Evolutionary conservation across 306 rosid genomes (phyloP), one percentile per base, ranked within the genome.

Genomic region (Amphicarpaea edgeworthii): DNA sequence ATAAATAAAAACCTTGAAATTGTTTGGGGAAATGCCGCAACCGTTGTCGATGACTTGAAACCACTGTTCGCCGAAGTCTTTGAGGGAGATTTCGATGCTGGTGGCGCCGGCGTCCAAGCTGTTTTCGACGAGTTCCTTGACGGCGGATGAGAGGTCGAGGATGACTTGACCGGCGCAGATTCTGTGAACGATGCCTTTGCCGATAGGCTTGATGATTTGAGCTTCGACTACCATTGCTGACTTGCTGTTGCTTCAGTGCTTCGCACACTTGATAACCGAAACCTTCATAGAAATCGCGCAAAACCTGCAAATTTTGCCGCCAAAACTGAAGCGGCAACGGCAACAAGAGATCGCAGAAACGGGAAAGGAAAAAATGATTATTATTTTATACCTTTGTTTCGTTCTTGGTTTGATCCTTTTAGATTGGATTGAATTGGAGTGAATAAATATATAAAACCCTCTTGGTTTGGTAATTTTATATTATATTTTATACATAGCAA

Each of bases 81-180:
- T 90, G 72, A 95, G 87, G 4, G 90, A 15, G 68, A 95, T 88
- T 77, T 92, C 98, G 70, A 95, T 79, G 90, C 85, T 61, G 67
- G 97, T 90, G 74, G 98, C 91, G 70, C 91, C 89, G 58, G 98
- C 92, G 67, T 95, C 98, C 78, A 95, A 78, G 92, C 98, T 92
- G 82, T 95, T 95, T 79, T 95, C 98, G 81, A 95, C 97, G 67
- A 95, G 79, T 57, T 95, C 98, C 76, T 95, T 95, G 38, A 95
- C 93, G n/a, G 98, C 97, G 42, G 98, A 89, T n/a, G 97, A 83
- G 78, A 95, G 97, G 85, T 95, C 97, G 12, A 90, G 81, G 79
- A 95, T 95, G 14, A 95, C 98, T 71, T 95, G 98, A 40, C 98
- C 98, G 7, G 98, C 79, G 74, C 97, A 92, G 69, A 95, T 95